Conservation (phyloP, 305 asterid species). For the Fraxinus angustifolia region DNA sequence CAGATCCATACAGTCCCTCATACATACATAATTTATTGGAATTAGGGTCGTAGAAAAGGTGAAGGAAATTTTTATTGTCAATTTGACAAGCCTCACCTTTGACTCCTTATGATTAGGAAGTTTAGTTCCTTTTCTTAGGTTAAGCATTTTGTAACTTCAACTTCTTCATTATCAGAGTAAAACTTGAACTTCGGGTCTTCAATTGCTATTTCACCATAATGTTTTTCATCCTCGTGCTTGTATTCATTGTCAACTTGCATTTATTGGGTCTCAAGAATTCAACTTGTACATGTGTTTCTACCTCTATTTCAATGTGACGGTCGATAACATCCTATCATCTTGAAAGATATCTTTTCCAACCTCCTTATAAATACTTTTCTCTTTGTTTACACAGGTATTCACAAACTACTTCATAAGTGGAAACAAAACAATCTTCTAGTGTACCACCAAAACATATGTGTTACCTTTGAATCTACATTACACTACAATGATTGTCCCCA, state of each 20-base stretch:
- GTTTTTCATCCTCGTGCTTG: background rate
- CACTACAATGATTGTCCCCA: background rate
- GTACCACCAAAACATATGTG: background rate
- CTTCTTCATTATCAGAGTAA: background rate
- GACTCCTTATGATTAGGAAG: background rate
- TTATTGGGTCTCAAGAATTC: background rate
- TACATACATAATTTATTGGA: background rate
- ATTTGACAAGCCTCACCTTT: background rate
- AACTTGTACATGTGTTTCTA: background rate
- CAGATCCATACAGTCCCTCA: background rate
- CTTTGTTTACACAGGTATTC: background rate
- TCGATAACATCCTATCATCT: background rate
- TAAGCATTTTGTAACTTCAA: background rate
- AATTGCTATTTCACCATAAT: background rate
- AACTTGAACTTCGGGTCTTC: background rate
- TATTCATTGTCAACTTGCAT: background rate
- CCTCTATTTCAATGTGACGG: background rate
- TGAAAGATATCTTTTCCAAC: background rate
- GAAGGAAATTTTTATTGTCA: background rate
- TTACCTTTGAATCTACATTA: background rate
- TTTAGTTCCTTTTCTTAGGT: background rate
- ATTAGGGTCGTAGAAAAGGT: background rate
- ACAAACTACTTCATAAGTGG: background rate
- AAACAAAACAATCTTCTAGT: background rate
- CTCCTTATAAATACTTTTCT: background rate